Evolutionary conservation across 2,329 filamentous ascomycete species (phyloP).

Genomic region (Didymella pomorum): DNA sequence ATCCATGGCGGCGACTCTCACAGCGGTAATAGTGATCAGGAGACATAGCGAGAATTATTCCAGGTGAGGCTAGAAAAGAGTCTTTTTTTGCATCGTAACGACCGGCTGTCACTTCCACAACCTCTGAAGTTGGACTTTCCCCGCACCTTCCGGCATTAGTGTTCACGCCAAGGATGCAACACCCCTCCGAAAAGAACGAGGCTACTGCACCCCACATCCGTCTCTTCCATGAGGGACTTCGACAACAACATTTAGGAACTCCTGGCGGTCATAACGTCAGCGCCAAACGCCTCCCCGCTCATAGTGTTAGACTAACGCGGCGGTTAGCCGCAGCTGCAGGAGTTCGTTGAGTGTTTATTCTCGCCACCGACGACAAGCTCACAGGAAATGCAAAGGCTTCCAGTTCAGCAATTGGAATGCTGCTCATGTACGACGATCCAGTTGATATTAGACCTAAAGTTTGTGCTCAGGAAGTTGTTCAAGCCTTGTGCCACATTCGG

Average conservation of each 20-base stretch:
- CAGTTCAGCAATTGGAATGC: not conserved
- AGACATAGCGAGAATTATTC: not conserved
- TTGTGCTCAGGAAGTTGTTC: not conserved
- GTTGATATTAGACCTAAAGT: not conserved
- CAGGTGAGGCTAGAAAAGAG: not conserved
- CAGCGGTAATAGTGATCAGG: not conserved
- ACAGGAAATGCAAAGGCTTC: not conserved
- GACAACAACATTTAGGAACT: conserved; percentile 1
- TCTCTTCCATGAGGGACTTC: conserved; percentile 29
- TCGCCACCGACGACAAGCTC: not conserved
- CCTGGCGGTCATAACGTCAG: conserved; percentile 26
- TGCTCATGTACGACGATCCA: not conserved
- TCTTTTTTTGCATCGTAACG: not conserved
- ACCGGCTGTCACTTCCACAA: conserved; percentile 2
- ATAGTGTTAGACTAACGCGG: conserved; percentile 18
- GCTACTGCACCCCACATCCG: conserved; percentile 49
- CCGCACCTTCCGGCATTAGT: conserved; percentile 33
- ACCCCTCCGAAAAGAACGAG: conserved; percentile 28
- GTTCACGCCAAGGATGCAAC: conserved; percentile 32
- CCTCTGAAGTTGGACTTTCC: conserved; percentile 21
- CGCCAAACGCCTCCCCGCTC: conserved; percentile 32
- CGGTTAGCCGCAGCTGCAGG: conserved; percentile 20
- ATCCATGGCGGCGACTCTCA: not conserved
- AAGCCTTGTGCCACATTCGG: conserved; percentile 3
- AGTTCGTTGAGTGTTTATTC: conserved; percentile 19